Evolutionary conservation across 192 early-diverging fungal genomes (phyloP).

Genomic region (Phlyctochytrium bullatum): DNA sequence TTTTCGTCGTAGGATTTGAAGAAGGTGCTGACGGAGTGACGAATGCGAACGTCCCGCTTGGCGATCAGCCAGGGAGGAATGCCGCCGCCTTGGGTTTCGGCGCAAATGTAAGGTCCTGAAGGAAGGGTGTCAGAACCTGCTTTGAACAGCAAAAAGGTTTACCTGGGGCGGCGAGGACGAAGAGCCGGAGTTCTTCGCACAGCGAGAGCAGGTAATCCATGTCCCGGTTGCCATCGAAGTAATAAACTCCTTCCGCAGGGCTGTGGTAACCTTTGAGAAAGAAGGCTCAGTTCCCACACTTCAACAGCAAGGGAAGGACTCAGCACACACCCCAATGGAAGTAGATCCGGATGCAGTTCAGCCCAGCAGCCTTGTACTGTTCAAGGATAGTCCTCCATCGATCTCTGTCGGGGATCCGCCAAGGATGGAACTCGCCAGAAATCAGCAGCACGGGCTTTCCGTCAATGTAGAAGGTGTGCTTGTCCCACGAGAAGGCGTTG

Average conservation of each 20-base stretch:
- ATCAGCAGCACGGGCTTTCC: constrained; percentile 65
- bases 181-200: constrained; percentile 70
- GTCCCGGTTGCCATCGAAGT: constrained; percentile 72
- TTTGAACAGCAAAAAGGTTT: constrained; percentile 24
- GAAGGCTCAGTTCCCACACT: too few species aligned
- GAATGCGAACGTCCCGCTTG: constrained; percentile 66
- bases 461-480: constrained; percentile 64
- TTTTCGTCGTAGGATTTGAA: constrained; percentile 67
- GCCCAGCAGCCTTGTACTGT: constrained; percentile 69
- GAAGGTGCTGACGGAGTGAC: constrained; percentile 66
- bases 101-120: constrained; percentile 17
- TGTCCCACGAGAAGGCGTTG: constrained; percentile 64
- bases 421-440: constrained; percentile 85
- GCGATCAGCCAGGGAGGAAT: constrained; percentile 78
- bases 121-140: not conserved
- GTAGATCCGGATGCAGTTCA: constrained; percentile 77
- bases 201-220: constrained; percentile 68
- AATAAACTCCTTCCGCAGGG: constrained; percentile 67
- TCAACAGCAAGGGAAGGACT: too few species aligned
- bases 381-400: constrained; percentile 69
- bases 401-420: constrained; percentile 66
- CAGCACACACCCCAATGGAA: constrained; percentile 90
- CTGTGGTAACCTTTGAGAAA: constrained; percentile 13
- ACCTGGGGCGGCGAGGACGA: constrained; percentile 79
- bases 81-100: constrained; percentile 63